Evolutionary conservation across 495 filamentous ascomycete genomes (phyloP).

Genomic region (Penicillium pancosmium): DNA sequence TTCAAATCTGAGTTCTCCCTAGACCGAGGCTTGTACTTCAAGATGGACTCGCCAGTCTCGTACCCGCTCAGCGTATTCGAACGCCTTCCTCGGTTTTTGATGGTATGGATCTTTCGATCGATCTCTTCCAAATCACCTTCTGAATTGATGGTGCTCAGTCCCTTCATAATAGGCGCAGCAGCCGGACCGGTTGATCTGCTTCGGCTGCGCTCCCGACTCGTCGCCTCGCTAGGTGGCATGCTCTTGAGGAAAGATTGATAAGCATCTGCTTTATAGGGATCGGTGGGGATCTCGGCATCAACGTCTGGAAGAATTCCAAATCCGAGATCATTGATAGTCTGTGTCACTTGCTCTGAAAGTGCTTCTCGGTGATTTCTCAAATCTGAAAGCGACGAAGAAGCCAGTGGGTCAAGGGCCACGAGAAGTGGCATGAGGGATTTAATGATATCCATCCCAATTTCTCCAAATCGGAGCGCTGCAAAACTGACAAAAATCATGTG

Average conservation of each 20-base stretch:
- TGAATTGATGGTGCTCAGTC: slow-evolving; percentile 66
- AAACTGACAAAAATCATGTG: slow-evolving; percentile 84
- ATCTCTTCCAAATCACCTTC: slow-evolving; percentile 75
- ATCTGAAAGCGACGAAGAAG: slow-evolving; percentile 72
- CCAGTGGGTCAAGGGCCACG: slow-evolving; percentile 73
- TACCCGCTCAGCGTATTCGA: slow-evolving; percentile 19
- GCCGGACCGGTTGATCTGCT: slow-evolving; percentile 55
- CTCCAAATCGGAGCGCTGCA: slow-evolving; percentile 85
- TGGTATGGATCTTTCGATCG: slow-evolving; percentile 73
- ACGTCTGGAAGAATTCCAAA: slow-evolving; percentile 92
- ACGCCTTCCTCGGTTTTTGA: slow-evolving; percentile 65
- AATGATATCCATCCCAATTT: slow-evolving; percentile 91
- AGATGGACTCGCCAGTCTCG: slow-evolving; percentile 30
- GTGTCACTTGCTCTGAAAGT: slow-evolving; percentile 72
- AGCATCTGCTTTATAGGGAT: slow-evolving; percentile 45
- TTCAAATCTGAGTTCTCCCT: slow-evolving; percentile 18
- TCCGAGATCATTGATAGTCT: slow-evolving; percentile 84
- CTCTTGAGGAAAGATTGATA: slow-evolving; percentile 36
- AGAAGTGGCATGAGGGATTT: slow-evolving; percentile 85
- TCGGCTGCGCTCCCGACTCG: slow-evolving; percentile 67
- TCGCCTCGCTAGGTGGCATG: slow-evolving; percentile 34
- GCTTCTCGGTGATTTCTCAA: slow-evolving; percentile 70
- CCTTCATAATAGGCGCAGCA: slow-evolving; percentile 56
- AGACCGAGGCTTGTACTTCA: slow-evolving; percentile 21
- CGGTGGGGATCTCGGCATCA: slow-evolving; percentile 69